A percentile compares a stretch with the other conserved stretches of the same genome.
phyloP scores from a whole-genome alignment of 441 rosid species.

The Adansonia gregorii region DNA sequence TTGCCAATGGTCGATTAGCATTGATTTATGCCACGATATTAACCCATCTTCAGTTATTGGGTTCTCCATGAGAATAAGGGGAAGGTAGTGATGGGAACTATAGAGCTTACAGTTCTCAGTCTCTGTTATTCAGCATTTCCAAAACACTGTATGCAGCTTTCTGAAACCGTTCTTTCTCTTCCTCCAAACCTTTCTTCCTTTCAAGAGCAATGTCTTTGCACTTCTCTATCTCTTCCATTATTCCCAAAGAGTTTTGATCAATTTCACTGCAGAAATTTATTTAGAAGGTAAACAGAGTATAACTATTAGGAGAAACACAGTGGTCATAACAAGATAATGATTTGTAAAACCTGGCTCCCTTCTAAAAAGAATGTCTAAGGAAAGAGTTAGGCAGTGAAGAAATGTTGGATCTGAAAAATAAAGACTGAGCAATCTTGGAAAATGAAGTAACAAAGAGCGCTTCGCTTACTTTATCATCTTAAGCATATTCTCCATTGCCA shows the following conservation, averaged over 20 bases:
- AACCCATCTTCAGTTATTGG: background rate
- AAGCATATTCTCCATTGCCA: constrained; percentile 79
- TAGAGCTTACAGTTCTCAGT: constrained; percentile 37
- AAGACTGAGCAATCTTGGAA: constrained; percentile 5
- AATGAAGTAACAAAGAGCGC: constrained; percentile 10
- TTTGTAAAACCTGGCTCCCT: background rate
- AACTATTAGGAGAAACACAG: background rate
- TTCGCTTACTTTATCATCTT: constrained; percentile 70
- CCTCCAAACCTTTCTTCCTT: constrained; percentile 69
- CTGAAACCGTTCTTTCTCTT: constrained; percentile 73
- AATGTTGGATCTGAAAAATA: constrained; percentile 9
- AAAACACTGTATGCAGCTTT: constrained; percentile 80
- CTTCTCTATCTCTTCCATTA: constrained; percentile 76
- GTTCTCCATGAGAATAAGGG: constrained; percentile 2
- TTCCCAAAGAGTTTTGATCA: constrained; percentile 66
- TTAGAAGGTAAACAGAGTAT: constrained; percentile 16
- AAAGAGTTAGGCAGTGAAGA: background rate
- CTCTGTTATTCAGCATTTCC: constrained; percentile 66
- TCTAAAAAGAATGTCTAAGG: background rate
- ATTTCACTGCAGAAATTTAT: constrained; percentile 60
- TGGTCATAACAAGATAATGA: background rate
- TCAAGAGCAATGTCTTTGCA: constrained; percentile 66
- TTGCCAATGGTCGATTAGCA: background rate
- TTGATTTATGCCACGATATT: constrained; percentile 9
- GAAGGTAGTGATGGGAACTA: background rate